Conservation (phyloP, 495 filamentous ascomycete genomes). For the Aspergillus saccharolyticus region DNA sequence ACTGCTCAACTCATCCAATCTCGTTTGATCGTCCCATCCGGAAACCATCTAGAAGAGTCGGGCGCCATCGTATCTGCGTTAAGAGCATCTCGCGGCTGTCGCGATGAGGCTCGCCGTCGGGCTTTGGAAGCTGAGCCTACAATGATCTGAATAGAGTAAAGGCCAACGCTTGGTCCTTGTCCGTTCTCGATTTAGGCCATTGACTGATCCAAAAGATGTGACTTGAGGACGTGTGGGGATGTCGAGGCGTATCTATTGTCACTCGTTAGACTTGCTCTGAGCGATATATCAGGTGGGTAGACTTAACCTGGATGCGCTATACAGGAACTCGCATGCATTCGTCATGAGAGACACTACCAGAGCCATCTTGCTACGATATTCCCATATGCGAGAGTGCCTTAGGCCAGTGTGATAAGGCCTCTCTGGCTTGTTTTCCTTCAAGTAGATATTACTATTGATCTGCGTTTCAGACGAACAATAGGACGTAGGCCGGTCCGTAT, state of each 20-base stretch:
- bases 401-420: background rate
- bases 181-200: background rate
- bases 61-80: conserved; percentile 6
- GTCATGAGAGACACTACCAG: background rate
- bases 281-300: background rate
- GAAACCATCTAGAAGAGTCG: conserved; percentile 38
- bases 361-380: background rate
- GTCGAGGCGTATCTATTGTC: background rate
- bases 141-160: background rate
- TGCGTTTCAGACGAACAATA: background rate
- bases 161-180: background rate
- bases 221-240: conserved; percentile 3
- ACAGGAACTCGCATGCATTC: background rate
- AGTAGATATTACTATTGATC: background rate
- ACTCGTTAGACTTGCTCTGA: background rate
- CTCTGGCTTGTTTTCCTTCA: background rate
- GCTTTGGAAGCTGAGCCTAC: background rate
- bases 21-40: conserved; percentile 35
- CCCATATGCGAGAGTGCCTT: background rate
- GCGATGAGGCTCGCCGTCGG: background rate
- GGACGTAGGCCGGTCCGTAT: background rate
- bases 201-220: background rate
- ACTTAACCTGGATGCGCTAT: too few species aligned
- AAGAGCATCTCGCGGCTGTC: background rate
- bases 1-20: background rate